Conservation (phyloP, 2,329 filamentous ascomycete species). For the Phialophora verrucosa region DNA sequence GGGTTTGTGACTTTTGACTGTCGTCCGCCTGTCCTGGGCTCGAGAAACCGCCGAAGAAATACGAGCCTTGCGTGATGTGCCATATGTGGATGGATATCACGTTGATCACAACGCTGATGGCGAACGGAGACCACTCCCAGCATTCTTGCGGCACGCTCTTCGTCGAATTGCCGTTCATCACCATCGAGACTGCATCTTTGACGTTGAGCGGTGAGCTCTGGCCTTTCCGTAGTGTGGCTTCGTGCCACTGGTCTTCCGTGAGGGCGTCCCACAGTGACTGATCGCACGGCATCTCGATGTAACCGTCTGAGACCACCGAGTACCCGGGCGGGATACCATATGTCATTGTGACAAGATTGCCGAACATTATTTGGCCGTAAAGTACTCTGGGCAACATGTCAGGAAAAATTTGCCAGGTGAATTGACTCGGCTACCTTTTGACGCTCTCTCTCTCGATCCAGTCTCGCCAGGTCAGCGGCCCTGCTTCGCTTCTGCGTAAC, state of each 20-base stretch:
- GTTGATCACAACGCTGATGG: constrained; percentile 45
- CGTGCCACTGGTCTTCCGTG: constrained; percentile 41
- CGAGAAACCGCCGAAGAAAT: constrained; percentile 40
- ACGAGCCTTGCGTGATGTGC: constrained; percentile 44
- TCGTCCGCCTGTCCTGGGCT: constrained; percentile 35
- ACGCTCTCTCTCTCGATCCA: constrained; percentile 43
- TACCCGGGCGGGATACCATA: constrained; percentile 45
- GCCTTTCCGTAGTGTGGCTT: constrained; percentile 23
- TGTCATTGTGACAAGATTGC: constrained; percentile 44
- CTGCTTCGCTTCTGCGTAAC: constrained; percentile 15
- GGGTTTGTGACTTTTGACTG: constrained; percentile 35
- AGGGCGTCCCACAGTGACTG: constrained; percentile 44
- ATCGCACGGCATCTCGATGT: constrained; percentile 45
- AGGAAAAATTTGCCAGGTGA: constrained; percentile 1
- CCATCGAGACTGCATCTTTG: constrained; percentile 39
- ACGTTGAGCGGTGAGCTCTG: constrained; percentile 32
- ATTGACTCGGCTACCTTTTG: constrained; percentile 33
- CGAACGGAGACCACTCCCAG: constrained; percentile 40
- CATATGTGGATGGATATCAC: constrained; percentile 47
- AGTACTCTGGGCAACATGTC: constrained; percentile 37
- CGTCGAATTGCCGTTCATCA: constrained; percentile 40
- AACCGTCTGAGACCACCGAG: constrained; percentile 44
- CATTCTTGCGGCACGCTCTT: constrained; percentile 30
- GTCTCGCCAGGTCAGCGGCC: constrained; percentile 39
- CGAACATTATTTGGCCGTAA: constrained; percentile 44